Conservation (phyloP, 495 filamentous ascomycete species). For the Xylaria acuta region DNA sequence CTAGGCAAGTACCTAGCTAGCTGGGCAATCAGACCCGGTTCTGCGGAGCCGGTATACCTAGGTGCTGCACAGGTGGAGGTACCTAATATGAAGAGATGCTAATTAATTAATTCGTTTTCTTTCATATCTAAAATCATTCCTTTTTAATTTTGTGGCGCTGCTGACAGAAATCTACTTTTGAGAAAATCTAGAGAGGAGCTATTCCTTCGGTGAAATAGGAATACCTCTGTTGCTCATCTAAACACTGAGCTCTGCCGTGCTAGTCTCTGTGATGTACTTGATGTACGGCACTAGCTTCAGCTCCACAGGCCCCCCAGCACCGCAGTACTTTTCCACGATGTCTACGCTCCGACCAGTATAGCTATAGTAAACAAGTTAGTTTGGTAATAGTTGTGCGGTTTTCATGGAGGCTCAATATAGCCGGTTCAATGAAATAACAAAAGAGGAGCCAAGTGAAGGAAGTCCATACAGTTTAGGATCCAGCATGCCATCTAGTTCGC, state of each 20-base stretch:
- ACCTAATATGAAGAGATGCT: background rate
- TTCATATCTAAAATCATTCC: background rate
- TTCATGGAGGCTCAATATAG: background rate
- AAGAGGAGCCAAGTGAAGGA: constrained; percentile 46
- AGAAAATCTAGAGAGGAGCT: background rate
- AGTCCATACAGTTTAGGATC: constrained; percentile 73
- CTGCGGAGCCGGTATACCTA: background rate
- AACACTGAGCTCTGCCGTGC: constrained; percentile 41
- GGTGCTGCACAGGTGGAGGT: background rate
- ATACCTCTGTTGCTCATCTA: constrained; percentile 6
- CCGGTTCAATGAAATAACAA: background rate
- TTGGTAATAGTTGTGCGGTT: background rate
- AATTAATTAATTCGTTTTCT: background rate
- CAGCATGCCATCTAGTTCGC: constrained; percentile 75
- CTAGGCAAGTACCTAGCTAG: too few species aligned
- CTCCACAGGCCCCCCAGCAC: constrained; percentile 37
- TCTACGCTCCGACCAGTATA: constrained; percentile 41
- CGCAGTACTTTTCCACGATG: constrained; percentile 57
- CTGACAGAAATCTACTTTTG: background rate
- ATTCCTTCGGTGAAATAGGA: background rate
- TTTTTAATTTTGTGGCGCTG: background rate
- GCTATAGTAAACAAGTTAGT: constrained; percentile 1
- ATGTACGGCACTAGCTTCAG: constrained; percentile 39
- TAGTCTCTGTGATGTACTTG: constrained; percentile 31
- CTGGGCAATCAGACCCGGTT: too few species aligned